Evolutionary conservation across 495 filamentous ascomycete genomes (phyloP), one percentile per base, ranked within the genome.

Genomic region (Penicillium egyptiacum): DNA sequence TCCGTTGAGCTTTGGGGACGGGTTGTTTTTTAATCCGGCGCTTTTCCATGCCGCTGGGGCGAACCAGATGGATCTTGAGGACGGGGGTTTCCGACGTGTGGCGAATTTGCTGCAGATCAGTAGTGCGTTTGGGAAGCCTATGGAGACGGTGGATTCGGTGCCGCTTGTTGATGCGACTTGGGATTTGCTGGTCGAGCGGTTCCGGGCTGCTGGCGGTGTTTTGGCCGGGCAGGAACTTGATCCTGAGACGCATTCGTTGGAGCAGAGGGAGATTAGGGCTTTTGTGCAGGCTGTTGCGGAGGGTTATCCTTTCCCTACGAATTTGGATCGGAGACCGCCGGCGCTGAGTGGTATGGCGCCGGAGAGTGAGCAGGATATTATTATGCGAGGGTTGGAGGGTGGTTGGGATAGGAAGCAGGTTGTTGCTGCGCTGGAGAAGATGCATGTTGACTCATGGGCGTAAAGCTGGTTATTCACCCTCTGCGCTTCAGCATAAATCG

Each of bases 291-390:
- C 77, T 22, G 59, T 82, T 33, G 80, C 67, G 8, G 79, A 81
- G 39, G 81, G 79, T n/a, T 84, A 84, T 61, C 74, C 80, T 26
- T 83, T 84, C 51, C 81, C 80, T 16, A 81, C 81, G 17, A 83
- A 84, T 65, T 57, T 83, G 55, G 81, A 83, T 65, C 64, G 64
- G 23, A 60, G 77, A 35, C 77, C 78, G 4, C 81, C 81, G 5
- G 74, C 70, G 43, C 72, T 75, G 11, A 70, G 66, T 62, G 77
- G 80, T 0, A 82, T 83, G 80, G 79, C 81, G 51, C 80, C 81
- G 37, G 74, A 77, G 64, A 79, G 75, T 59, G 80, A 83, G 68
- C 77, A 80, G 68, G 72, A 80, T 54, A 25, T 82, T 16, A n/a
- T 83, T 41, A 22, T 70, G 25, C 63, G 73, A 53, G 80, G 70